Conservation (phyloP, 345 rosid genomes). For the Salix koriyanagi region DNA sequence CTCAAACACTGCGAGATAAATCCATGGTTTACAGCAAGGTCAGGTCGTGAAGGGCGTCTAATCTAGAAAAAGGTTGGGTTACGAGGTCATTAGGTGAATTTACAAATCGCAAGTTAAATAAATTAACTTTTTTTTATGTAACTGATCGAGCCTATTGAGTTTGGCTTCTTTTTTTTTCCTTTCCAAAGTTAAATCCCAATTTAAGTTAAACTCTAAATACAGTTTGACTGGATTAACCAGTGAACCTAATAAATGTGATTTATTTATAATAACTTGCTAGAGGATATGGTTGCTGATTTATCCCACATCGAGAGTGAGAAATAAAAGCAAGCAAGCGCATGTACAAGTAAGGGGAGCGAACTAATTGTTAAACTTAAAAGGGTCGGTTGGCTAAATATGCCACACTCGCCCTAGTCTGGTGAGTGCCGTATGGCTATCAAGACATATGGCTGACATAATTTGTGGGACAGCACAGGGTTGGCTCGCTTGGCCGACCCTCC, state of each 20-base stretch:
- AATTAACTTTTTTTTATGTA: no score
- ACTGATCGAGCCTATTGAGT: no score
- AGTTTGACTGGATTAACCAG: no score
- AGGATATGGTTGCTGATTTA: background rate
- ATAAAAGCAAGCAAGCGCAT: background rate
- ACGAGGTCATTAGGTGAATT: no score
- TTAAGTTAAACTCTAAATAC: no score
- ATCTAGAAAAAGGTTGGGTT: no score
- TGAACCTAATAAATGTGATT: no score
- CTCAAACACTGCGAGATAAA: background rate
- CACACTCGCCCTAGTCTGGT: slow-evolving; percentile 39
- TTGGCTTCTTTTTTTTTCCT: no score
- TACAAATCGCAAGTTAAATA: no score
- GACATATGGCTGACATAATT: slow-evolving; percentile 92
- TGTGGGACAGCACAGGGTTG: slow-evolving; percentile 57
- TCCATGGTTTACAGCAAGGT: background rate
- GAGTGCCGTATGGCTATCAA: slow-evolving; percentile 92
- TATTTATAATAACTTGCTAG: no score
- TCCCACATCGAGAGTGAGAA: slow-evolving; percentile 15
- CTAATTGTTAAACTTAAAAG: slow-evolving; percentile 27
- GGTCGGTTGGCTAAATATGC: slow-evolving; percentile 96
- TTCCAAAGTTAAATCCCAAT: no score
- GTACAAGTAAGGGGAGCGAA: background rate
- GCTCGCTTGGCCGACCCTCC: slow-evolving; percentile 81
- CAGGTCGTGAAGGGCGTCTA: background rate